Conservation (phyloP, 176 grass and related monocot genomes). For the Ensete ventricosum region DNA sequence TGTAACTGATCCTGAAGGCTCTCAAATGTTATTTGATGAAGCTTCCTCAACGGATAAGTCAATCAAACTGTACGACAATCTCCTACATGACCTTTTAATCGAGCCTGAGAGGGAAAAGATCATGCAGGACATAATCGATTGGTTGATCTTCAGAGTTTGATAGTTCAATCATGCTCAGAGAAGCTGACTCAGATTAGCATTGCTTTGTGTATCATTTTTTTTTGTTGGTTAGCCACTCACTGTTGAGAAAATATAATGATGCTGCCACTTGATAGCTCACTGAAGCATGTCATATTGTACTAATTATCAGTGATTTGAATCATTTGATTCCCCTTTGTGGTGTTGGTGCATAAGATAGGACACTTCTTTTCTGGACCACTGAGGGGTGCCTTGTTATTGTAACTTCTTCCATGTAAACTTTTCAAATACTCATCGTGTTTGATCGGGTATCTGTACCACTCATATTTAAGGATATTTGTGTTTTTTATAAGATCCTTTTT, state of each 20-base stretch:
- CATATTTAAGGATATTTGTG: no score
- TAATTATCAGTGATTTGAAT: not conserved
- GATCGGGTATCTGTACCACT: no score
- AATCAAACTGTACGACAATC: conserved; percentile 42
- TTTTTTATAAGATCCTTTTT: no score
- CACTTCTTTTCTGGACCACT: not conserved
- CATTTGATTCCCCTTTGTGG: not conserved
- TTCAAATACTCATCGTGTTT: no score
- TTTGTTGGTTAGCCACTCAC: not conserved
- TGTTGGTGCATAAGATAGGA: not conserved
- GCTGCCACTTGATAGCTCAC: not conserved
- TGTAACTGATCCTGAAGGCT: conserved; percentile 63
- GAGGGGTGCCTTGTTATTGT: not conserved
- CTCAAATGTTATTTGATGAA: conserved; percentile 35
- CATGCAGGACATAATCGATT: conserved; percentile 60
- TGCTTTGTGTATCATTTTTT: not conserved
- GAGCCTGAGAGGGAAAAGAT: conserved; percentile 62
- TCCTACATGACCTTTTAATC: conserved; percentile 78
- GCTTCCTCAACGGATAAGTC: conserved; percentile 51
- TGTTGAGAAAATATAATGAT: not conserved
- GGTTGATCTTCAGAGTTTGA: conserved; percentile 42
- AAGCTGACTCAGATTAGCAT: not conserved
- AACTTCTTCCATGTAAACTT: not conserved
- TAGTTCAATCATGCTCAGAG: not conserved
- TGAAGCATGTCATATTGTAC: not conserved